Base-by-base conservation (phyloP, 768 basidiomycete species). In the Collybiopsis confluens region DNA sequence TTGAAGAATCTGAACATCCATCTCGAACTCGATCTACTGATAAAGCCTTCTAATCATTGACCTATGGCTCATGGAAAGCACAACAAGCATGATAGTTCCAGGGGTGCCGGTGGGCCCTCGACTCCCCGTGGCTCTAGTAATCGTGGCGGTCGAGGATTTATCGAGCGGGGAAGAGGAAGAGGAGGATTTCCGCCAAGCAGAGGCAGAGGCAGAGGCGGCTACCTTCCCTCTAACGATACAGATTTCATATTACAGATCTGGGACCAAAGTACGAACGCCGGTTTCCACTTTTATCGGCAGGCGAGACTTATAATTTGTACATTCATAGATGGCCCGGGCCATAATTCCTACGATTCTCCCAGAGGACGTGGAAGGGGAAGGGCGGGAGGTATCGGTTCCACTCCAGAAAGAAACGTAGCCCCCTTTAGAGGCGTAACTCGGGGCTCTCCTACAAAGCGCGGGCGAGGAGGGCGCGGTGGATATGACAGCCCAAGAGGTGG, bases 201-300 rank as follows among this genome's bases (percentile, higher is more conserved):
- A 18, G 60, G 50, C 15, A 51, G 63, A 40, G 65, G 63, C 4
- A 56, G 65, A 54, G 66, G 66, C 26, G 64, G 67, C 15, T 55
- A 65, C 20, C 59, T 66, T 30, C n/a, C 23, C 59, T 52, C 51
- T 23, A 60, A 61, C 5, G 59, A 60, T 7, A 54, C 45, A 27
- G 62, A 54, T 48, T 65, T 65, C 33, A 59, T 66, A 10, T 53
- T 72, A 2, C 66, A 70, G 53, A 54, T 58, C 46, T 66, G 64
- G 65, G 45, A 60, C 1, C 55, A 57, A 23, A 60, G 67, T 18
- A 35, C 26, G 27, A 45, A 3, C 15, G 4, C 7, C 26, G 23
- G 11, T 27, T 8, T 10, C 2, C 24, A 13, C n/a, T 45, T 24
- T 45, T 45, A 40, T 40, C 38, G 15, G 4, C 18, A 36, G 13